Conservation (phyloP, 768 basidiomycete genomes). For the Termitomyces sp. region DNA sequence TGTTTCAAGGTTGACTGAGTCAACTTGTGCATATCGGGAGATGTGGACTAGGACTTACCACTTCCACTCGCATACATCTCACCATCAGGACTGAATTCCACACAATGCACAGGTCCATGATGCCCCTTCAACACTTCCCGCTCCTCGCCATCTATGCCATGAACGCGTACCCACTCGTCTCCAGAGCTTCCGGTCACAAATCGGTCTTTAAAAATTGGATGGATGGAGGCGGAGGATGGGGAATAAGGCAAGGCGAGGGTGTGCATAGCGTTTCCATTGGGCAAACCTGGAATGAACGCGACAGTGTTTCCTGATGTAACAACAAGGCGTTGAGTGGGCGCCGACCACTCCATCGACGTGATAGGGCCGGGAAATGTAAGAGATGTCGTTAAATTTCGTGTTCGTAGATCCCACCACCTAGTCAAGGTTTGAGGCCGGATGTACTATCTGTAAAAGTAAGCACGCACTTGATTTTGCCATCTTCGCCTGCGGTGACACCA, state of each 20-base stretch:
- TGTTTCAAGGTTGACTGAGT: slow-evolving; percentile 4
- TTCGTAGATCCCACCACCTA: slow-evolving; percentile 97
- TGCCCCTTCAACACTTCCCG: slow-evolving; percentile 91
- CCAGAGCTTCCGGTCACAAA: slow-evolving; percentile 88
- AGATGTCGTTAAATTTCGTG: slow-evolving; percentile 63
- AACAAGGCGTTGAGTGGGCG: slow-evolving; percentile 75
- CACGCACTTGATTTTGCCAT: slow-evolving; percentile 80
- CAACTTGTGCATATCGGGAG: background rate
- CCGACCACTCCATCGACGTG: slow-evolving; percentile 91
- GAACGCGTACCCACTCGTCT: slow-evolving; percentile 97
- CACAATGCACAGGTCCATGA: slow-evolving; percentile 94
- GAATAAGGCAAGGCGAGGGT: slow-evolving; percentile 77
- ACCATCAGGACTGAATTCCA: slow-evolving; percentile 92
- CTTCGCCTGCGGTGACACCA: slow-evolving; percentile 89
- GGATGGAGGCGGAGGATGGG: slow-evolving; percentile 92
- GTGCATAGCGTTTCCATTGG: slow-evolving; percentile 63
- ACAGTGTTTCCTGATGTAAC: slow-evolving; percentile 92
- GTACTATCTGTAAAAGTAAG: background rate
- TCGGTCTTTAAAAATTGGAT: slow-evolving; percentile 81
- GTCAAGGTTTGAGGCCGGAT: slow-evolving; percentile 13
- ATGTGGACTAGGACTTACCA: slow-evolving; percentile 48
- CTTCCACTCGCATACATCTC: slow-evolving; percentile 97
- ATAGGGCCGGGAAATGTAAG: slow-evolving; percentile 75
- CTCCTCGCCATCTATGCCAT: slow-evolving; percentile 88
- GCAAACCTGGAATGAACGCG: slow-evolving; percentile 79